phyloP scores from a whole-genome alignment of 1,139 yeast genomes.

The Spathaspora sp. region DNA sequence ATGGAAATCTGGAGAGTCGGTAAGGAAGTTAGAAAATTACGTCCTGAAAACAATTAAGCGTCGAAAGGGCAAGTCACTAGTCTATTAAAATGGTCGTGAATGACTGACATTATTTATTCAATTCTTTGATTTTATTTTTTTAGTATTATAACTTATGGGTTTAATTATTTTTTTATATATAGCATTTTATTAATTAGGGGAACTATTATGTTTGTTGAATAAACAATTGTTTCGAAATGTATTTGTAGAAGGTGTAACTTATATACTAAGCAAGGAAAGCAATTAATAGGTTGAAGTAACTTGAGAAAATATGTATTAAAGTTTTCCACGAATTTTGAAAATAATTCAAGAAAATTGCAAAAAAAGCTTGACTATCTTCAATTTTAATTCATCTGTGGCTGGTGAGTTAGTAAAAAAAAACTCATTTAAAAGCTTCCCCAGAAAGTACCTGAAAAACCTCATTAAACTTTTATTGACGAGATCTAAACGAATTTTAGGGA shows the following conservation, averaged over 20 bases:
- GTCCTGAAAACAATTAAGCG: constrained; percentile 92
- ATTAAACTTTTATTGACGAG: background rate
- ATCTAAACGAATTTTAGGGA: background rate
- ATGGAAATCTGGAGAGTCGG: constrained; percentile 99
- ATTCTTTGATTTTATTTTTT: constrained; percentile 24
- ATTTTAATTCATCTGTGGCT: no score
- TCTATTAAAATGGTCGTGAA: constrained; percentile 28
- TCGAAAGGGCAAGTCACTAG: constrained; percentile 1
- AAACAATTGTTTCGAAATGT: constrained; percentile 23
- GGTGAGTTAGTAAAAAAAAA: no score
- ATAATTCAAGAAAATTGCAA: no score
- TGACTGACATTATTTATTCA: constrained; percentile 24
- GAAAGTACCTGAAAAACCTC: background rate
- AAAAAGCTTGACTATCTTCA: no score
- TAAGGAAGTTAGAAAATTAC: constrained; percentile 98
- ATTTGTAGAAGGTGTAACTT: background rate
- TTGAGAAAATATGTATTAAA: no score
- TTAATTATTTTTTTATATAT: no score
- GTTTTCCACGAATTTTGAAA: background rate
- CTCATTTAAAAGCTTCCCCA: background rate
- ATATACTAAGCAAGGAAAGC: no score
- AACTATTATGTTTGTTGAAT: constrained; percentile 41
- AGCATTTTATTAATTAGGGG: constrained; percentile 22
- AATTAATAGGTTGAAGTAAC: no score
- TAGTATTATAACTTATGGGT: constrained; percentile 9